Evolutionary conservation across 2,329 filamentous ascomycete genomes (phyloP), one percentile per base, ranked within the genome.

Genomic region (Trichoderma sp.): DNA sequence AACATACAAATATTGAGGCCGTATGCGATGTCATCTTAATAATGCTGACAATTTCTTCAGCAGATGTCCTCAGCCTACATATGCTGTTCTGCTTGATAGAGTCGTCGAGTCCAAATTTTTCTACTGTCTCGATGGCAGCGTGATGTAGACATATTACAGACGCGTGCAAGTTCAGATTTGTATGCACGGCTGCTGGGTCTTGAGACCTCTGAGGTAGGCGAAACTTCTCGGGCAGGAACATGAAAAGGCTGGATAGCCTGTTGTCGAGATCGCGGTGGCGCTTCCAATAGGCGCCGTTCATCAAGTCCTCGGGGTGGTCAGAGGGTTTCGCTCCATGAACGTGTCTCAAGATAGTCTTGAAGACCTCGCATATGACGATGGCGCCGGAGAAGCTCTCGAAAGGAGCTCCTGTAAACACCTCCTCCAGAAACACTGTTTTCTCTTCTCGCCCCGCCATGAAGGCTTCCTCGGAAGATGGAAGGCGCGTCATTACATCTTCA

Each of bases 81-180:
- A 93, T 90, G 77, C 93, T 95, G 70, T 91, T 88, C 15, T 89
- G 88, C 71, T 90, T 90, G 32, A 96, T 86, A 34, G 86, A 85
- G 1, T 86, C 83, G 0, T 90, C 86, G 68, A 97, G 82, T 2
- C 88, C 86, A 77, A 95, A 86, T 76, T 90, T 91, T 70, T 94
- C 91, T 0, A 92, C 92, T 78, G 93, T 95, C 81, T 95, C 93
- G 9, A 96, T 90, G 1, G 95, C 94, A 1, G 93, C 93, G 80
- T 97, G 93, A 77, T 98, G 95, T 6, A 98, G 85, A 79, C 93
- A 97, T 68, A 98, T 97, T 9, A 92, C 88, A 1, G 93, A 92
- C 0, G 94, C 94, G 77, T 98, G 95, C 3, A 98, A 88, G 77
- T 93, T 94, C 85, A 98, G 91, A 74, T 97, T 97, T 65, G 91